Percentiles rank a stretch among this genome's conserved stretches.
phyloP scores from a whole-genome alignment of 2,329 filamentous ascomycete species.

The Diaporthe citri region DNA sequence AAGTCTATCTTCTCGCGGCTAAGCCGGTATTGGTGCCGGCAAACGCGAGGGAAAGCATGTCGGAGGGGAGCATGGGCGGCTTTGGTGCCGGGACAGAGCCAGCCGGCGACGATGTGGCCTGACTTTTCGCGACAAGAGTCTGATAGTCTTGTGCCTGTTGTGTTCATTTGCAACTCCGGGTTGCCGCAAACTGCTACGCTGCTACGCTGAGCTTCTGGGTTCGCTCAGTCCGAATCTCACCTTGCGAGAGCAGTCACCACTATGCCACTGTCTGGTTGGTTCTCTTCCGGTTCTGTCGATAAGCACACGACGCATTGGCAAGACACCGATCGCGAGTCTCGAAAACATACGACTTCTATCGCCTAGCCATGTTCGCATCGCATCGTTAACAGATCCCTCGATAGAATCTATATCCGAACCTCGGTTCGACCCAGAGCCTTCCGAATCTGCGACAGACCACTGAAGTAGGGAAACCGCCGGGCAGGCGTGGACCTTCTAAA shows the following conservation, averaged over 20 bases:
- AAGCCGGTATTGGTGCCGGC: constrained; percentile 19
- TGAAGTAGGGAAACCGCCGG: neutral
- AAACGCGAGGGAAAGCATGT: constrained; percentile 20
- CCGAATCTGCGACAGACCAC: neutral
- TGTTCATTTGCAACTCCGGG: constrained; percentile 1
- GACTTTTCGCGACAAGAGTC: constrained; percentile 25
- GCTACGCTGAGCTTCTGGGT: constrained; percentile 13
- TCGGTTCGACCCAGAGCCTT: neutral
- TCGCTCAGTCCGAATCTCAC: constrained; percentile 17
- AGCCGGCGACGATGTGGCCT: constrained; percentile 23
- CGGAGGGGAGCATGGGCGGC: neutral
- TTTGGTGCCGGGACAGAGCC: constrained; percentile 14
- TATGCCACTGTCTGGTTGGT: neutral
- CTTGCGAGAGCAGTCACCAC: neutral
- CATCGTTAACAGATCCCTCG: neutral
- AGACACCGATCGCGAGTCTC: neutral
- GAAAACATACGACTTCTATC: neutral
- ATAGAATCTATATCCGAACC: neutral
- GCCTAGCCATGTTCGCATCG: neutral
- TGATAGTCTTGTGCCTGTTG: neutral
- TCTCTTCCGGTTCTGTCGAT: neutral
- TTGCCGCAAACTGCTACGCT: constrained; percentile 2
- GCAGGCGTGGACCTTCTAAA: neutral
- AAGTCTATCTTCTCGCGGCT: constrained; percentile 24
- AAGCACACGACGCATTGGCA: neutral